These are phyloP conservation scores for Grigorovia yakushimaensis DNA, from an alignment of 805 yeast genomes.

Conservation along the genomic window DNA sequence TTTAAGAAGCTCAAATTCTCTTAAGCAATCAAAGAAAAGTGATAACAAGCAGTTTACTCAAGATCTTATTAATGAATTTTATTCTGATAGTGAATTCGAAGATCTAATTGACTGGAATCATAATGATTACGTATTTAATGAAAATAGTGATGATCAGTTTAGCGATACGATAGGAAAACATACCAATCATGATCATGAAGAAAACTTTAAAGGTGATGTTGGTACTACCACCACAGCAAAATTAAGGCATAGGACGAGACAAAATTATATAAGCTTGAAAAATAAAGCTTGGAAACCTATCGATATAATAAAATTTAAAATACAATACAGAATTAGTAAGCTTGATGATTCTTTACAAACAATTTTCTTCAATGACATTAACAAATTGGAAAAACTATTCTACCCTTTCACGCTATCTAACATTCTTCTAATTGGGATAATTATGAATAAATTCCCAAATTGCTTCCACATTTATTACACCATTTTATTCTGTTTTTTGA, in stretches of 20 bases:
- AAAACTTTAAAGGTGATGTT: conserved; percentile 13
- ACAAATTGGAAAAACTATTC: conserved; percentile 65
- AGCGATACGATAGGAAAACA: not conserved
- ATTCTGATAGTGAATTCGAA: not conserved
- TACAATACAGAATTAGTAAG: conserved; percentile 15
- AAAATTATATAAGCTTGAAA: conserved; percentile 5
- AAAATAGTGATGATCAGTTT: not conserved
- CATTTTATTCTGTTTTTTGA: conserved; percentile 43
- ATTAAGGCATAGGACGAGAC: not conserved
- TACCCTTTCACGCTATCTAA: conserved; percentile 63
- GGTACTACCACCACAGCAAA: not conserved
- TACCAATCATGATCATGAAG: not conserved
- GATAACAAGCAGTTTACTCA: not conserved
- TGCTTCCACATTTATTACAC: conserved; percentile 74
- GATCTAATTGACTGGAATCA: not conserved
- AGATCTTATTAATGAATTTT: not conserved
- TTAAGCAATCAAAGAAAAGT: not conserved
- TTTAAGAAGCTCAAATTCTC: not conserved
- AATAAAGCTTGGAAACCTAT: conserved; percentile 14
- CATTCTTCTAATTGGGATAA: conserved; percentile 61
- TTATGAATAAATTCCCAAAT: conserved; percentile 70
- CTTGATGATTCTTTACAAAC: conserved; percentile 21
- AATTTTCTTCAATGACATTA: conserved; percentile 31
- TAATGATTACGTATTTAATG: not conserved
- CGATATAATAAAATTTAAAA: conserved; percentile 16